Base-by-base conservation (phyloP, 2,329 filamentous ascomycete species). In the Curvularia eragrostidis region DNA sequence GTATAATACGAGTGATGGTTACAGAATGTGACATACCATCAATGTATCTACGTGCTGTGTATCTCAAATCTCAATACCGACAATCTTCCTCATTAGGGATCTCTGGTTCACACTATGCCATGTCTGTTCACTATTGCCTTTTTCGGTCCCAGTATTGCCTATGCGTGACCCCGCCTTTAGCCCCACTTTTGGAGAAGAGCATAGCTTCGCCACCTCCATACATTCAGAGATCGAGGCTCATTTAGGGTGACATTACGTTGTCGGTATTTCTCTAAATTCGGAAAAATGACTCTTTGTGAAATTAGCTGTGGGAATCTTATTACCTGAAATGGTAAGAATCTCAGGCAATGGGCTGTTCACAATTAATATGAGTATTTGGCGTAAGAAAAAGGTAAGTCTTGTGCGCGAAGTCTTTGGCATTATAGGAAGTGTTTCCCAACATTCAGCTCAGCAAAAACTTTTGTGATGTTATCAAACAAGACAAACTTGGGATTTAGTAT, bases 171-270 rank as follows among this genome's bases (percentile, higher is more conserved):
- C 54, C 51, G 43, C 52, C 18, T 48, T 18, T 28, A 36, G 51
- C 55, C 58, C 58, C 58, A 36, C 58, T 21, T 54, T 58, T 52
- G 55, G 44, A 42, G 48, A 58, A 52, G 32, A 3, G 24, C 48
- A 55, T 51, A 39, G 47, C 46, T 47, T 43, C 48, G 46, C 54
- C 55, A 51, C 36, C 41, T 44, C 47, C 42, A 36, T 46, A 56
- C 30, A 26, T 46, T 38, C 15, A 41, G 30, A 32, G 36, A 54
- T 58, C 28, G 41, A n/a, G 34, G 30, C 30, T 34, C 30, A 3
- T 34, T 36, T 18, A 18, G 32, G 15, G 32, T 5, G 13, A 34
- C 32, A 34, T 15, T 3, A 3, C 13, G 32, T 7, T 36, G 15
- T 18, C 34, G 5, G 18, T 15, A 15, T 36, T 15, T n/a, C 7